These are phyloP conservation scores for Penicillium ochrochloron DNA, from an alignment of 495 filamentous ascomycete species.

Conservation along the genomic window DNA sequence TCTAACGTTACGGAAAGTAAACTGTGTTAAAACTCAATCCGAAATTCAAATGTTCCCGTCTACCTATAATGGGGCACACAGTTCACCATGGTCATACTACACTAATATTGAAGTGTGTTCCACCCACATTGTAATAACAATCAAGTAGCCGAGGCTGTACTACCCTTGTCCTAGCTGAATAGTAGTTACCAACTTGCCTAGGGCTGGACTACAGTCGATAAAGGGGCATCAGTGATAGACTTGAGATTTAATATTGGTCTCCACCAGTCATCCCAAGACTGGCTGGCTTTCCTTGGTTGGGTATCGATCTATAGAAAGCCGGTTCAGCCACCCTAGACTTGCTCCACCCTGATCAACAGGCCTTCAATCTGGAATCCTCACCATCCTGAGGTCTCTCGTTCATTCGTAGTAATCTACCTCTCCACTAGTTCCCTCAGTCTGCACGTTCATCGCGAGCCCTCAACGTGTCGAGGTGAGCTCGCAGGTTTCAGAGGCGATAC, in stretches of 20 bases:
- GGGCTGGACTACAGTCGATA: background rate
- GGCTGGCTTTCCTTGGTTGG: background rate
- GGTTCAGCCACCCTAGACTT: background rate
- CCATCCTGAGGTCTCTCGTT: too few relatives aligned
- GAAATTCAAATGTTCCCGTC: background rate
- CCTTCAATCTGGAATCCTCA: too few relatives aligned
- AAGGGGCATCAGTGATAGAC: background rate
- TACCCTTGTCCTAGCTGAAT: background rate
- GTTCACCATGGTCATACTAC: background rate
- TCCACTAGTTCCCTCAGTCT: too few relatives aligned
- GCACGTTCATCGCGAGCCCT: too few relatives aligned
- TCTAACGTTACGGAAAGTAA: background rate
- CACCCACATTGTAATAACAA: background rate
- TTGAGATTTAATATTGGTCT: background rate
- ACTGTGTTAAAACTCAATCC: background rate
- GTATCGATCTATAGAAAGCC: background rate
- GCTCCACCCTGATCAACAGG: too few relatives aligned
- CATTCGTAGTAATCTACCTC: too few relatives aligned
- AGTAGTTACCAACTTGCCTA: background rate
- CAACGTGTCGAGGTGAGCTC: too few relatives aligned
- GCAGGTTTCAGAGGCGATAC: too few relatives aligned
- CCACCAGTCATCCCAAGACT: background rate
- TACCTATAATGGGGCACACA: background rate
- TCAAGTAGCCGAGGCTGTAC: slow-evolving; percentile 9
- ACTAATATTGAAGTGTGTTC: background rate